Evolutionary conservation across 1,284 basidiomycete species (phyloP), one percentile per base, ranked within the genome.

Genomic region (Rhizoctonia solani): DNA sequence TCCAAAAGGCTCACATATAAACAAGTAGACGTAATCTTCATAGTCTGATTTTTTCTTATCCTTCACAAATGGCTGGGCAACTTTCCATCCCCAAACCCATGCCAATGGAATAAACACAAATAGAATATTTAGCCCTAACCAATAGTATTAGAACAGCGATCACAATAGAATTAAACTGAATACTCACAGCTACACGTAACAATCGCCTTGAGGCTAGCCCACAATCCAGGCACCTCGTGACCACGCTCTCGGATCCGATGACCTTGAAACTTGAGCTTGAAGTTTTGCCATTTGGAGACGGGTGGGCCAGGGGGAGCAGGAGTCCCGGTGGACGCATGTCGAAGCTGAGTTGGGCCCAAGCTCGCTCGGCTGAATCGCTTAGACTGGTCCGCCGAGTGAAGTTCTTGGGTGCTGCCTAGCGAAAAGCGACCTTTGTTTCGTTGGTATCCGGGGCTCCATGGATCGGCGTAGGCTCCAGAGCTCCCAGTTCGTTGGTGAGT

Each of bases 61-160:
- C 52, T 65, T 39, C 29, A 47, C 34, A 66, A 54, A 47, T n/a
- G 56, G 56, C 56, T 59, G 56, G 2, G 56, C 56, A 11, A 59
- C 56, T 23, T 49, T 46, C 56, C 56, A 59, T 4, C 56, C 42
- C 58, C 47, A 50, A 19, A 50, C 19, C 58, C 58, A 63, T 21
- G 58, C 29, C 11, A 52, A n/a, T 2, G 68, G 68, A 13, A 69
- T n/a, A n/a, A 66, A 39, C 5, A 69, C 32, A 39, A 66, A 44
- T 16, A 69, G 44, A 1, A 50, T 30, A 25, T 69, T 66, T 9
- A 69, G 19, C 61, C 59, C 68, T 69, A 52, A 41, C 39, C 34
- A 23, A 61, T 50, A 13, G n/a, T 21, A 46, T 46, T 14, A 9
- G 19, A 11, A 11, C 9, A 11, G 23, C 21, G 19, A 3, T 50